Evolutionary conservation across 1,284 basidiomycete genomes (phyloP), one percentile per base, ranked within the genome.

Genomic region (Rhizoctonia solani): DNA sequence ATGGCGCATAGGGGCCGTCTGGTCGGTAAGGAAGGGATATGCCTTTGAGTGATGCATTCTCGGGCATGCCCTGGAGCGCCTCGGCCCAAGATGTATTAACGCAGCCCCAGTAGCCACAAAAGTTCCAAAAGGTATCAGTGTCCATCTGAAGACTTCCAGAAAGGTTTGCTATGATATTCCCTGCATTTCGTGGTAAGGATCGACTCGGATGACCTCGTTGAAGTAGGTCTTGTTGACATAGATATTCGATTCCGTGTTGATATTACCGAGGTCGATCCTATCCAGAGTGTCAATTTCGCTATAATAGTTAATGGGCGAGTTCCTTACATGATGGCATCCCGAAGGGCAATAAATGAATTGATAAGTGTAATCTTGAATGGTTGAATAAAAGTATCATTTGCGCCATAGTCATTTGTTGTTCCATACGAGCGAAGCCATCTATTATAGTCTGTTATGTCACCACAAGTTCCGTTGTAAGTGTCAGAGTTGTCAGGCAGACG

Each of bases 61-160:
- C 30, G 1, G 63, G 39, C 1, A 52, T 21, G 3, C 14, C 19
- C 19, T 25, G 14, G 29, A 66, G 21, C n/a, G 27, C 50, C 27
- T 66, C 16, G 19, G 63, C 63, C 63, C 63, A 66, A 9, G 63
- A 32, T 2, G 41, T 46, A 34, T 66, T 44, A 13, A 42, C 11
- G n/a, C 52, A 66, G 6, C 52, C 44, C 55, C 55, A 58, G 50
- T 52, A 66, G 21, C 37, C 30, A n/a, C 63, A 46, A 25, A 52
- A 66, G 23, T 25, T 16, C 30, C 55, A 58, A 27, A 23, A 58
- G 19, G 4, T n/a, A 21, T 5, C 4, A 19, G 1, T 46, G 14
- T 4, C 16, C 19, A 58, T 2, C 9, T 19, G 11, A 9, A 6
- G 21, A 19, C 19, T 46, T 9, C 5, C n/a, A 19, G 8, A 14